These are phyloP conservation scores for Suillus ampliporus DNA, from an alignment of 768 basidiomycete genomes.

Conservation along the genomic window DNA sequence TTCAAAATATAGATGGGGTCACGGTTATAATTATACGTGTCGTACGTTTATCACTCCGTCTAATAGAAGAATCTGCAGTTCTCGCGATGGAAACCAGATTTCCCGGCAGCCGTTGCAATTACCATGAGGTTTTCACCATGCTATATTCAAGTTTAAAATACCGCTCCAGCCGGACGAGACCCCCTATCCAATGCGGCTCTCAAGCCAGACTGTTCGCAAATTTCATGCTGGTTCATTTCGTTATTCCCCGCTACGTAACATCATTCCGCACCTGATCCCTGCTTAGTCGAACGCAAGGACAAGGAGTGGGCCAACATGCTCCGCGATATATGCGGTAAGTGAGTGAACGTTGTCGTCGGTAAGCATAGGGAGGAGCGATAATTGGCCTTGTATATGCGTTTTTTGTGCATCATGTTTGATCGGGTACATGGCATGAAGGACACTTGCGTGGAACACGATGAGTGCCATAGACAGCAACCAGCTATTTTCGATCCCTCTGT, in stretches of 20 bases:
- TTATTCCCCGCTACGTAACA: not conserved
- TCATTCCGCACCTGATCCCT: not conserved
- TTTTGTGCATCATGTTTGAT: too few species aligned
- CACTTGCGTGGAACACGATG: not conserved
- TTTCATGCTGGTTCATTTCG: not conserved
- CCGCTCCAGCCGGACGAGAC: too few species aligned
- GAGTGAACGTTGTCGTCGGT: not conserved
- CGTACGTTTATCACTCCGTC: constrained; percentile 10
- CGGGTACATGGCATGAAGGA: too few species aligned
- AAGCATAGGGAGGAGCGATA: not conserved
- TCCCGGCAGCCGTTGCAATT: too few species aligned
- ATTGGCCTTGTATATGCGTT: too few species aligned
- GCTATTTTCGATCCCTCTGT: not conserved
- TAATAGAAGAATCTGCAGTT: not conserved
- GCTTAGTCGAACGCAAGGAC: not conserved
- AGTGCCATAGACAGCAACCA: not conserved
- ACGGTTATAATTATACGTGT: not conserved
- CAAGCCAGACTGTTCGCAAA: not conserved
- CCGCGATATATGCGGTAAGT: not conserved
- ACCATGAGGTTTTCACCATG: too few species aligned
- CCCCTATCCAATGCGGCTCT: too few species aligned
- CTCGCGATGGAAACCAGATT: not conserved
- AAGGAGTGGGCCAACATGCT: not conserved
- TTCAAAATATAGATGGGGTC: constrained; percentile 49
- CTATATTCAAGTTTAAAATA: too few species aligned